Base-by-base conservation (phyloP, 169 alveolate species). In the Plasmodium chabaudi region DNA sequence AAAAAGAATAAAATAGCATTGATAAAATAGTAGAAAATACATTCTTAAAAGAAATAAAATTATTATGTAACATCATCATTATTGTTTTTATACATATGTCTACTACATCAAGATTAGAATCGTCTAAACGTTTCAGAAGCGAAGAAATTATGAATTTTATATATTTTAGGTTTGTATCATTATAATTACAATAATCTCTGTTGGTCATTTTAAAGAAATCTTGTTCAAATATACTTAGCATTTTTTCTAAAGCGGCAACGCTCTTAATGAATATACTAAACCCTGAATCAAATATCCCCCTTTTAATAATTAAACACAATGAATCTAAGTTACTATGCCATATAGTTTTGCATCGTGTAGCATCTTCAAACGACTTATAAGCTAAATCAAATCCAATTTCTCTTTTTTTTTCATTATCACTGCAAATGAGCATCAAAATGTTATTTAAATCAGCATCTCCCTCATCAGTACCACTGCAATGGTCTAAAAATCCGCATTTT, bases 61-160 rank as follows among this genome's bases (percentile, higher is more conserved):
- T 79, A 70, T 79, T 79, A 65, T 79, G 89, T 25, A 79, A 47
- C 89, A 79, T 79, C 89, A 79, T 79, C 89, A 79, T 79, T 79
- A 79, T 65, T 56, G 89, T 67, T 79, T 79, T 79, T 64, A 79
- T 79, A 25, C 72, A 79, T 23, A 79, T 79, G 56, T 79, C 89
- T 60, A 79, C 82, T 53, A 79, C 61, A 46, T 79, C 89, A 65
- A 79, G 82, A 46, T 79, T 79, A 67, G 89, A 60, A 79, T 79
- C 82, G 65, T 67, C 89, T 65, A 79, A 69, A 44, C 82, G 89
- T 65, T 79, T 79, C 71, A 79, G 55, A 65, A 79, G 89, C 56
- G 89, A 59, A 53, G 82, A 79, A 79, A 79, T 79, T 79, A 79
- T 79, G 60, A 55, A 67, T 65, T 79, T 79, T 65, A 79, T 49